Conservation (phyloP, 768 basidiomycete species). For the Mycena epipterygia region DNA sequence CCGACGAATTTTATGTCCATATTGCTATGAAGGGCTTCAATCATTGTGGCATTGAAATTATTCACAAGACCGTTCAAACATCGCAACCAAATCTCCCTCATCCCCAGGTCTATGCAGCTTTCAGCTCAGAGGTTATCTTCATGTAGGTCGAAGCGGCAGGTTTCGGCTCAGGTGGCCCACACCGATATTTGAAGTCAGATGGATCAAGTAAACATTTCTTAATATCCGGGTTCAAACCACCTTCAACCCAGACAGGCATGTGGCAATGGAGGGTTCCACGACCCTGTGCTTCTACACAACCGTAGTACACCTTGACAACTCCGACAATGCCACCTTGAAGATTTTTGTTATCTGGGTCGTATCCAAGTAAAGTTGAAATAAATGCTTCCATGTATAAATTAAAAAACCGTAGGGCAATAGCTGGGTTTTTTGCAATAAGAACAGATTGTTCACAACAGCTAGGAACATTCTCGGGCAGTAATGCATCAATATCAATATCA, state of each 20-base stretch:
- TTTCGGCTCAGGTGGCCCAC: not conserved
- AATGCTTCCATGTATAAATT: slow-evolving; percentile 32
- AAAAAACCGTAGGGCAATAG: slow-evolving; percentile 20
- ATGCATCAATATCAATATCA: slow-evolving; percentile 11
- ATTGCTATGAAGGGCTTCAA: too few relatives aligned
- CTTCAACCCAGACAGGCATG: too few relatives aligned
- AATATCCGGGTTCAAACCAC: too few relatives aligned
- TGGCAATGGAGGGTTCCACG: too few relatives aligned
- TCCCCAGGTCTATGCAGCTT: not conserved
- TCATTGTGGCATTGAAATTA: too few relatives aligned
- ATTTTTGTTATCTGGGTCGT: slow-evolving; percentile 4
- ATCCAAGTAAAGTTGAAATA: slow-evolving; percentile 32
- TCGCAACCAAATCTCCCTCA: not conserved
- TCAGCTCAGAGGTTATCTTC: not conserved
- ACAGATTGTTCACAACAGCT: not conserved
- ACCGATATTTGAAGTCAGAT: slow-evolving; percentile 5
- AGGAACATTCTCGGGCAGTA: not conserved
- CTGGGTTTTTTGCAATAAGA: slow-evolving; percentile 32
- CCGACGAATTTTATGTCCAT: too few relatives aligned
- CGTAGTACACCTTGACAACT: slow-evolving; percentile 40
- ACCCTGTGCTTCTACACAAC: too few relatives aligned
- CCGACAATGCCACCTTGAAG: slow-evolving; percentile 37
- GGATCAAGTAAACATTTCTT: not conserved
- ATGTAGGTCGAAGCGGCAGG: slow-evolving; percentile 12
- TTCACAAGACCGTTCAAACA: too few relatives aligned